phyloP scores from a whole-genome alignment of 148 eudicot genomes.

The Oxyria digyna region DNA sequence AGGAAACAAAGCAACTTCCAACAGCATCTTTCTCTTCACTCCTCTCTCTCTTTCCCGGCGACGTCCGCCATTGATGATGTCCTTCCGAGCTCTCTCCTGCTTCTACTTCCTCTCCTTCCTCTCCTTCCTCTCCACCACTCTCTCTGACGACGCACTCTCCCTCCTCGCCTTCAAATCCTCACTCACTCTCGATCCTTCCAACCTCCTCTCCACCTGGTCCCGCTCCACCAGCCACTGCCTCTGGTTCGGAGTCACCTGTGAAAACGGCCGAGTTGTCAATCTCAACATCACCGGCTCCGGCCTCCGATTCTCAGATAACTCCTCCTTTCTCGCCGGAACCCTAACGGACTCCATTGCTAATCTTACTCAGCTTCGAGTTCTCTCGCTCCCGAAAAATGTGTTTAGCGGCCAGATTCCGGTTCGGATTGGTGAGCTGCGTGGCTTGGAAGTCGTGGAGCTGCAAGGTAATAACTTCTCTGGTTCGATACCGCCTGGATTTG shows the following conservation, averaged over 20 bases:
- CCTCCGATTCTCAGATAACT: background rate
- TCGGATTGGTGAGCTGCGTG: constrained; percentile 16
- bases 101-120: background rate
- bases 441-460: constrained; percentile 28
- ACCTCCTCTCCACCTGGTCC: constrained; percentile 23
- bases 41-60: background rate
- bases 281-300: constrained; percentile 16
- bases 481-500: background rate
- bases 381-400: constrained; percentile 24
- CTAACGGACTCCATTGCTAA: constrained; percentile 26
- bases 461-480: constrained; percentile 36
- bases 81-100: background rate
- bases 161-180: constrained; percentile 28
- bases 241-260: constrained; percentile 26
- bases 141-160: constrained; percentile 8
- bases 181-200: constrained; percentile 15
- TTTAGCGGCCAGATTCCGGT: constrained; percentile 35
- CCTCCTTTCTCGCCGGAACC: constrained; percentile 19
- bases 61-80: background rate
- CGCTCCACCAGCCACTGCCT: constrained; percentile 11
- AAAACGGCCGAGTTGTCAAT: constrained; percentile 18
- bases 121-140: background rate
- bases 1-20: background rate
- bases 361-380: constrained; percentile 23
- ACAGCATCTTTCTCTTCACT: constrained; percentile 3